phyloP scores from a whole-genome alignment of 805 yeast genomes.

The Kodamaea kakaduensis region DNA sequence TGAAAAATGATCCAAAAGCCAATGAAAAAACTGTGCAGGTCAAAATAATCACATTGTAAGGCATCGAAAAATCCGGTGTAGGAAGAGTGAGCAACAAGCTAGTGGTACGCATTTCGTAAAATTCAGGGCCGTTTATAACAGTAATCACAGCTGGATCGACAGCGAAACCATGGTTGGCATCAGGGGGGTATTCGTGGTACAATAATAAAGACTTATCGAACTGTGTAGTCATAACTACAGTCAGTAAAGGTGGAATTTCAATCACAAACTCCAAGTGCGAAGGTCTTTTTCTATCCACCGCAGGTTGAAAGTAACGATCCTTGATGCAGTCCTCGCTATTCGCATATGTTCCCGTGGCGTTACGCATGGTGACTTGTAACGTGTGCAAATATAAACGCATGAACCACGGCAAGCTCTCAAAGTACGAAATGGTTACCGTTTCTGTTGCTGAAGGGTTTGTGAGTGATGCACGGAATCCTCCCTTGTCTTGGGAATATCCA shows the following conservation, averaged over 20 bases:
- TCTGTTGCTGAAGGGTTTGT: slow-evolving; percentile 54
- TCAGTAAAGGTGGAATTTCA: slow-evolving; percentile 58
- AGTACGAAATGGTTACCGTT: slow-evolving; percentile 53
- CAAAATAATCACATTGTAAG: slow-evolving; percentile 91
- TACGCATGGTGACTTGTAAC: slow-evolving; percentile 37
- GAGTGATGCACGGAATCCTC: slow-evolving; percentile 79
- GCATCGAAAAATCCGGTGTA: slow-evolving; percentile 98
- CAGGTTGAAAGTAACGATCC: slow-evolving; percentile 64
- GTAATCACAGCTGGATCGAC: slow-evolving; percentile 85
- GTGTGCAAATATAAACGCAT: slow-evolving; percentile 80
- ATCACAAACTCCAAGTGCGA: slow-evolving; percentile 73
- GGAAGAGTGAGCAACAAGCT: slow-evolving; percentile 85
- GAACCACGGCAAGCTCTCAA: slow-evolving; percentile 91
- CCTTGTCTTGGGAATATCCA: slow-evolving; percentile 87
- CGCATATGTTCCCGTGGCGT: slow-evolving; percentile 16
- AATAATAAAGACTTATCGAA: slow-evolving; percentile 85
- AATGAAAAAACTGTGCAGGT: slow-evolving; percentile 92
- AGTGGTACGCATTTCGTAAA: slow-evolving; percentile 69
- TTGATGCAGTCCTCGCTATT: slow-evolving; percentile 34
- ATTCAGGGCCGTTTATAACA: slow-evolving; percentile 33
- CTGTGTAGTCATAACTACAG: slow-evolving; percentile 61
- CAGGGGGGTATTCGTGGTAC: slow-evolving; percentile 96
- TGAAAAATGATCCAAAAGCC: slow-evolving; percentile 83
- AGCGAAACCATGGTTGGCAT: slow-evolving; percentile 96
- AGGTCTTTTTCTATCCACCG: slow-evolving; percentile 76